Evolutionary conservation across 164 flowering plant genomes (phyloP).

Genomic region (Aristolochia fimbriata): DNA sequence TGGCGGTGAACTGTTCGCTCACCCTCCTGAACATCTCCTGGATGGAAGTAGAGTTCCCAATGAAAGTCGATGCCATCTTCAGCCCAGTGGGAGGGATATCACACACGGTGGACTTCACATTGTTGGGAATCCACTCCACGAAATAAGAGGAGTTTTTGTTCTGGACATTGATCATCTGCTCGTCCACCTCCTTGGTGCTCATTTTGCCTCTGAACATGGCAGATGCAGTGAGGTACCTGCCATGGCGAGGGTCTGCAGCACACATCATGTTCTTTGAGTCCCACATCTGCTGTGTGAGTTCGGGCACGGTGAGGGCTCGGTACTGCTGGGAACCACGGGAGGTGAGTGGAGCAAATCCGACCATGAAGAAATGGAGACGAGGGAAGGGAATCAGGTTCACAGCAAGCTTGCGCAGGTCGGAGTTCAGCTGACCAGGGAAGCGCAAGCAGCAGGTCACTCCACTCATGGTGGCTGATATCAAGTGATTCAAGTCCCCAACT

Average conservation of each 20-base stretch:
- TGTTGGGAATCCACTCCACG: slow-evolving; percentile 74
- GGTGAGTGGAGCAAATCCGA: slow-evolving; percentile 24
- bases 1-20: slow-evolving; percentile 86
- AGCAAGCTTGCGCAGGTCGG: slow-evolving; percentile 5
- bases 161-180: slow-evolving; percentile 81
- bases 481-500: slow-evolving; percentile 6
- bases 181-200: slow-evolving; percentile 87
- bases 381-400: slow-evolving; percentile 4
- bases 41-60: slow-evolving; percentile 75
- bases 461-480: slow-evolving; percentile 6
- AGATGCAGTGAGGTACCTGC: slow-evolving; percentile 5
- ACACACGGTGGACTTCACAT: slow-evolving; percentile 39
- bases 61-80: slow-evolving; percentile 72
- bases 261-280: slow-evolving; percentile 19
- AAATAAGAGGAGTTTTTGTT: slow-evolving; percentile 84
- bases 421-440: slow-evolving; percentile 5
- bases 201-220: slow-evolving; percentile 59
- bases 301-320: slow-evolving; percentile 44
- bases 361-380: slow-evolving; percentile 5
- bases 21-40: slow-evolving; percentile 86
- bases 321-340: slow-evolving; percentile 83
- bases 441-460: slow-evolving; percentile 4
- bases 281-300: slow-evolving; percentile 19
- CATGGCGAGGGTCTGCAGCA: slow-evolving; percentile 15
- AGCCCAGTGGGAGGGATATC: slow-evolving; percentile 43